Percentiles rank a stretch among this genome's conserved stretches.
phyloP scores from a whole-genome alignment of 2,329 filamentous ascomycete species.

The Incumbomyces delicatus region DNA sequence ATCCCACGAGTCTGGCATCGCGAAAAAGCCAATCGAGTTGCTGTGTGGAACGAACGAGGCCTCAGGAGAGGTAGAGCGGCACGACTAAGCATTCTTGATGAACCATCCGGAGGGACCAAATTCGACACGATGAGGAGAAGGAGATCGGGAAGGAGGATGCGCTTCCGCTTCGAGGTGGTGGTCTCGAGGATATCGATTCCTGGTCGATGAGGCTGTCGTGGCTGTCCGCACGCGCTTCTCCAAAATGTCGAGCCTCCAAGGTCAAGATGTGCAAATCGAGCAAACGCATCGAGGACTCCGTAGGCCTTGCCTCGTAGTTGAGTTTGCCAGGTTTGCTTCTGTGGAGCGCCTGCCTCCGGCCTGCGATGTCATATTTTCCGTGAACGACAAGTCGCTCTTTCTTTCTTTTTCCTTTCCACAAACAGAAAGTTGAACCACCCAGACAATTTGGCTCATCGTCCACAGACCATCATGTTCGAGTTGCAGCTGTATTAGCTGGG shows the following conservation, averaged over 20 bases:
- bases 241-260: not conserved
- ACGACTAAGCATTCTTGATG: constrained; percentile 34
- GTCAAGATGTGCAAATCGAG: not conserved
- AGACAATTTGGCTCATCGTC: constrained; percentile 52
- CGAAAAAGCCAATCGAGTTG: constrained; percentile 27
- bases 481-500: constrained; percentile 48
- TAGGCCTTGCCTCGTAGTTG: too few relatives aligned
- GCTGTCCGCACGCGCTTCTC: not conserved
- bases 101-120: constrained; percentile 10
- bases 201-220: not conserved
- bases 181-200: not conserved
- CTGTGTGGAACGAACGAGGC: constrained; percentile 29
- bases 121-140: not conserved
- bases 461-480: constrained; percentile 39
- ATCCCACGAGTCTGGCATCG: constrained; percentile 29
- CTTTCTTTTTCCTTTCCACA: constrained; percentile 30
- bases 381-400: constrained; percentile 2
- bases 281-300: not conserved
- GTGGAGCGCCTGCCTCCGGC: too few relatives aligned
- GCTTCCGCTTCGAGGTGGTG: not conserved
- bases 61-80: constrained; percentile 36
- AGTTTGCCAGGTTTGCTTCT: too few relatives aligned
- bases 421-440: constrained; percentile 47
- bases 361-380: too few relatives aligned
- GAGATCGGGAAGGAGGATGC: not conserved